Base-by-base conservation (phyloP, 2,329 filamentous ascomycete species). In the Pyrenochaeta sp. region DNA sequence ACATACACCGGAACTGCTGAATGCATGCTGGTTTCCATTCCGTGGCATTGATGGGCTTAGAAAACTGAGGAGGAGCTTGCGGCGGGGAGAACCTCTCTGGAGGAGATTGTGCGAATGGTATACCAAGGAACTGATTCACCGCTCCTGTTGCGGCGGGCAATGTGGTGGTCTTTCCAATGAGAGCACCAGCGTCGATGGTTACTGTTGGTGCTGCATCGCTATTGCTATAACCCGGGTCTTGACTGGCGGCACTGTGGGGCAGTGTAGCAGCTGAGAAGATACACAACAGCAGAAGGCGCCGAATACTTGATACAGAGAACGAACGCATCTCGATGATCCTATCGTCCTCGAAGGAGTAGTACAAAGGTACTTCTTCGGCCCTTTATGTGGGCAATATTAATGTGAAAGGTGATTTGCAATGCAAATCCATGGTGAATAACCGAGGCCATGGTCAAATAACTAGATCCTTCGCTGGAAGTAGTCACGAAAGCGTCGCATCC, bases 81-180 rank as follows among this genome's bases (percentile, higher is more conserved):
- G 72, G 66, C 8, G 65, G 62, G 2, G 66, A 57, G 48, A 73
- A 74, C 12, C 71, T 66, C 34, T 64, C 56, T 3, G 72, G 72
- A 5, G 70, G 62, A n/a, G 68, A 67, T 10, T 63, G 37, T 7
- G 67, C 72, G 45, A 72, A 75, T 0, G 72, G 73, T 1, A 74
- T 65, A 5, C 73, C 73, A 5, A 74, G 62, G 39, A 73, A 74
- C 36, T 74, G 66, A 50, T 74, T 71, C 2, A 74, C 70, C 15
- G 58, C 58, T 28, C 56, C 62, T 2, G 66, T 22, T 19, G 64
- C 61, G 6, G 62, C 56, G 0, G 70, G 61, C 13, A 68, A 69
- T 3, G 66, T 54, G 8, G 71, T 74, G 0, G 68, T 58, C 6
- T 65, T 74, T 12, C 73, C 72, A 5, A 74, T 39, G 1, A 75